Percentiles rank a stretch among this genome's conserved stretches.
phyloP scores from a whole-genome alignment of 2,329 filamentous ascomycete genomes.

The Diaporthe amygdali region DNA sequence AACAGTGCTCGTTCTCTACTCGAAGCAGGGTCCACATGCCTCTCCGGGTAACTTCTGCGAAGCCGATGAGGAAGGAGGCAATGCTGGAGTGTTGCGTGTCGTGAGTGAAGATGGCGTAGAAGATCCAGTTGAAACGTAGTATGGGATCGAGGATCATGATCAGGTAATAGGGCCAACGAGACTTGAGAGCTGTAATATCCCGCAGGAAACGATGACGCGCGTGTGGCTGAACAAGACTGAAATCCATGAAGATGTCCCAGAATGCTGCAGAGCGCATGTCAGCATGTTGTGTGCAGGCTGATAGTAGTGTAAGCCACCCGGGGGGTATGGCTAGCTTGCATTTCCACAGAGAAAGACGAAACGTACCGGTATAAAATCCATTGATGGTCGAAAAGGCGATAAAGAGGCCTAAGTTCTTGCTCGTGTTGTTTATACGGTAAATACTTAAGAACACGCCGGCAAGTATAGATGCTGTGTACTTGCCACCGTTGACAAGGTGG shows the following conservation, averaged over 20 bases:
- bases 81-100: conserved; percentile 83
- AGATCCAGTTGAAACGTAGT: conserved; percentile 91
- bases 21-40: conserved; percentile 93
- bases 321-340: not conserved
- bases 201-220: conserved; percentile 73
- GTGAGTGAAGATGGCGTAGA: conserved; percentile 84
- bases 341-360: not conserved
- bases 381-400: conserved; percentile 84
- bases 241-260: conserved; percentile 98
- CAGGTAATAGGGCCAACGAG: conserved; percentile 81
- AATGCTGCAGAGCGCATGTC: conserved; percentile 55
- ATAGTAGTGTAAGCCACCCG: no score
- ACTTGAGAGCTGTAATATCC: conserved; percentile 79
- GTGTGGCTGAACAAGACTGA: conserved; percentile 83
- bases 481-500: conserved; percentile 89
- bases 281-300: not conserved
- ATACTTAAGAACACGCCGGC: conserved; percentile 80
- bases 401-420: conserved; percentile 70
- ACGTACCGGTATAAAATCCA: conserved; percentile 77
- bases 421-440: conserved; percentile 74
- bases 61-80: conserved; percentile 77
- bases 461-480: conserved; percentile 85
- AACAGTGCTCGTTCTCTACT: conserved; percentile 97
- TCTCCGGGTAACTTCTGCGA: conserved; percentile 82
- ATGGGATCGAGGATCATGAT: conserved; percentile 86